phyloP scores from a whole-genome alignment of 768 basidiomycete genomes.

The Suillus luteus region DNA sequence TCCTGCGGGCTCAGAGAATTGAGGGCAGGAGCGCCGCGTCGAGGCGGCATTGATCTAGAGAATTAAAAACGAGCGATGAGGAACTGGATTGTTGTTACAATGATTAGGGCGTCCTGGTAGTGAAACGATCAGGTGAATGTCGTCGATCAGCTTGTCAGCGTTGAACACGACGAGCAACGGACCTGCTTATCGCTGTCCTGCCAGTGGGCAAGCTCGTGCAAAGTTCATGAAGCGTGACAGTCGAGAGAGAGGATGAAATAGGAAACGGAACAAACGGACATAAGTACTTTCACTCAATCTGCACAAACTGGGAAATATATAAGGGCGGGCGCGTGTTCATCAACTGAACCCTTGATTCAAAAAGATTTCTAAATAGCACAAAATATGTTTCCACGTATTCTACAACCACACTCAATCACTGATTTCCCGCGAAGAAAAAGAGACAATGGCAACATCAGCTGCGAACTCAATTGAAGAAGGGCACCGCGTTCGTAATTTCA shows the following conservation, averaged over 20 bases:
- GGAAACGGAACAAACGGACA: conserved; percentile 5
- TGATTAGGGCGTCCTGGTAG: not conserved
- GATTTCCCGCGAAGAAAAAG: not conserved
- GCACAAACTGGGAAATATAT: conserved; percentile 5
- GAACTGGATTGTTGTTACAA: conserved; percentile 9
- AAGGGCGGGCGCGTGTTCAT: conserved; percentile 1
- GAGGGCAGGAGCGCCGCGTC: conserved; percentile 43
- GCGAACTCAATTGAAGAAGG: not conserved
- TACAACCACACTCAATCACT: not conserved
- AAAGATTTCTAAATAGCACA: not conserved
- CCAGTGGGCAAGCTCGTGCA: not conserved
- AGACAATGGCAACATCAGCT: not conserved
- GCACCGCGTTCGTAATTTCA: not conserved
- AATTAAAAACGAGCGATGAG: conserved; percentile 16
- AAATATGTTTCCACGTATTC: not conserved
- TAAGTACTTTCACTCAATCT: conserved; percentile 9
- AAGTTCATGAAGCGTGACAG: conserved; percentile 6
- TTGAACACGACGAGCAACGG: not conserved
- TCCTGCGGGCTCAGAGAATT: conserved; percentile 45
- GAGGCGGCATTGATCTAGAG: conserved; percentile 45
- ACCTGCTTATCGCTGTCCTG: conserved; percentile 1
- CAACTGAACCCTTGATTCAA: conserved; percentile 2
- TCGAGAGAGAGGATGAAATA: conserved; percentile 2
- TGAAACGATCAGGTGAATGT: not conserved
- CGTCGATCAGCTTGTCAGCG: not conserved